These are phyloP conservation scores for Neoboletus subvelutipes DNA, from an alignment of 768 basidiomycete genomes.

Conservation along the genomic window DNA sequence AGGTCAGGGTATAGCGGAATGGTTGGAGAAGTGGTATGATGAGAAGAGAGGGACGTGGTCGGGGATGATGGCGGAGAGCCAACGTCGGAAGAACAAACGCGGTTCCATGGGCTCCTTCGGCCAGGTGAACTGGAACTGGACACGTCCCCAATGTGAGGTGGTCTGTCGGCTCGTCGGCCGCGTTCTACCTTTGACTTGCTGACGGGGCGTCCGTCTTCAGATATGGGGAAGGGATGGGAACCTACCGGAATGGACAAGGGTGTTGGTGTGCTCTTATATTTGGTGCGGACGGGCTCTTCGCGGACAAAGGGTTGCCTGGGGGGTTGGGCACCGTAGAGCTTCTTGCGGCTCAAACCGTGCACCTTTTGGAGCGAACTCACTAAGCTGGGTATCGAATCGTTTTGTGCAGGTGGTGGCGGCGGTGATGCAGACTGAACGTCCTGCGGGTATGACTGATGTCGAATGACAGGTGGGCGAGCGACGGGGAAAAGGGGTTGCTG, in stretches of 20 bases:
- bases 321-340: slow-evolving; percentile 56
- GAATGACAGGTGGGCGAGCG: slow-evolving; percentile 22
- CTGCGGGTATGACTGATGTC: slow-evolving; percentile 32
- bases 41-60: slow-evolving; percentile 19
- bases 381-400: slow-evolving; percentile 43
- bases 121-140: slow-evolving; percentile 36
- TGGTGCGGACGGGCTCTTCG: slow-evolving; percentile 45
- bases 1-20: slow-evolving; percentile 24
- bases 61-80: slow-evolving; percentile 28
- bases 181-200: slow-evolving; percentile 27
- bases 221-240: slow-evolving; percentile 12
- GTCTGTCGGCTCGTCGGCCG: slow-evolving; percentile 23
- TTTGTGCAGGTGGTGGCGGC: slow-evolving; percentile 17
- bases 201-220: slow-evolving; percentile 20
- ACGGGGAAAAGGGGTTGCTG: slow-evolving; percentile 1
- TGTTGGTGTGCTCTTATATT: slow-evolving; percentile 34
- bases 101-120: slow-evolving; percentile 27
- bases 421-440: slow-evolving; percentile 24
- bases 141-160: slow-evolving; percentile 8
- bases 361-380: slow-evolving; percentile 64
- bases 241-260: slow-evolving; percentile 32
- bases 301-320: slow-evolving; percentile 51
- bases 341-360: slow-evolving; percentile 71
- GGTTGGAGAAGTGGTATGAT: slow-evolving; percentile 22
- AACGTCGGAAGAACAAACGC: slow-evolving; percentile 19